These are phyloP conservation scores for Pseudotsuga menziesii DNA, from an alignment of 75 land plant genomes.

Conservation along the genomic window DNA sequence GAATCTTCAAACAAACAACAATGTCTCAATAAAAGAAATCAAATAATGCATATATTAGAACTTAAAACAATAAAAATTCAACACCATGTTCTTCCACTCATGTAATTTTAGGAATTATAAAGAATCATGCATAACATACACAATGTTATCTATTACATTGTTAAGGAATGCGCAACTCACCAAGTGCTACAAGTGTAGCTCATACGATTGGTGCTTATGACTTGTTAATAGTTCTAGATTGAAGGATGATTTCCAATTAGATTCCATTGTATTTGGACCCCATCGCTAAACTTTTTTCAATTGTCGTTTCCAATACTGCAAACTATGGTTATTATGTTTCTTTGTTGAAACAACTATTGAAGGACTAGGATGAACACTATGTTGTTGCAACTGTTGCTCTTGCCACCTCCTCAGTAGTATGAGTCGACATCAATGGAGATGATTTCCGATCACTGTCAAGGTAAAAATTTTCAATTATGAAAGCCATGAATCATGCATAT, in stretches of 20 bases:
- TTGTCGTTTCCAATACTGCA: constrained; percentile 38
- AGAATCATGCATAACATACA: background rate
- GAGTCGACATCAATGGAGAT: no score
- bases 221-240: constrained; percentile 84
- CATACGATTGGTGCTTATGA: constrained; percentile 95
- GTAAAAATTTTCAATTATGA: no score
- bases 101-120: background rate
- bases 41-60: background rate
- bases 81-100: background rate
- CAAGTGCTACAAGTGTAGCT: constrained; percentile 57
- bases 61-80: background rate
- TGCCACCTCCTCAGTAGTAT: no score
- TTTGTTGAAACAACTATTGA: constrained; percentile 13
- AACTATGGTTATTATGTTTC: constrained; percentile 24
- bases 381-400: no score
- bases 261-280: constrained; percentile 38
- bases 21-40: background rate
- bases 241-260: constrained; percentile 30
- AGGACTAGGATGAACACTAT: constrained; percentile 8
- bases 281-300: constrained; percentile 57
- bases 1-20: background rate
- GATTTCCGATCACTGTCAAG: no score
- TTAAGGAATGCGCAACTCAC: constrained; percentile 18
- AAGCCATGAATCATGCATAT: no score
- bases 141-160: background rate